Base-by-base conservation (phyloP, 2,329 filamentous ascomycete species). In the Blastomyces parvus region DNA sequence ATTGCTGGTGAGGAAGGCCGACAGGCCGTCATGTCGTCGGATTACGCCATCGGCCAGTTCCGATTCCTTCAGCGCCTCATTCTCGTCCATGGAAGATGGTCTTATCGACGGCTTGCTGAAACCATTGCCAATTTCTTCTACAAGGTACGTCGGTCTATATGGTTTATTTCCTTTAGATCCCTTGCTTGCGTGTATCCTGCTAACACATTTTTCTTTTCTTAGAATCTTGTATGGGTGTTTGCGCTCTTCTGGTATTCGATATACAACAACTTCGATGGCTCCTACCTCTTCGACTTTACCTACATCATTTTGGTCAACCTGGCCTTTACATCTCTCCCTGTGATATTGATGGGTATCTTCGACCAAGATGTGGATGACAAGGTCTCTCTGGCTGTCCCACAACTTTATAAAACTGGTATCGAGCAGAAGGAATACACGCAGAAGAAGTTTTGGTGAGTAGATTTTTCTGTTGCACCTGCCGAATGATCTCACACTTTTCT, bases 81-180 rank as follows among this genome's bases (percentile, higher is more conserved):
- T 38, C 83, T 97, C 25, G 91, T 97, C 4, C 92, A 97, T 73
- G 92, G 92, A 64, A 86, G 92, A 64, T 97, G 92, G 90, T 96
- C 91, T n/a, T 99, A 99, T 78, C 86, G 93, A 61, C 86, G 94
- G 70, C 80, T 99, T 74, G 91, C 88, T 38, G 94, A 99, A 79
- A 90, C 88, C 57, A 97, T 95, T 71, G 91, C 91, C 75, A 99
- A 99, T 76, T 99, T 99, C 83, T 99, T 99, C 82, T 99, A 97
- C 85, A 99, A 99, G 80, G 84, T 86, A 74, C 71, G 78, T 67
- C 48, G 1, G 42, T 56, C 59, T 33, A 27, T 55, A 27, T 27
- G 13, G 53, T 22, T 30, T 60, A 11, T 44, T 42, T 50, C 22
- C 40, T 61, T 9, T 46, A 14, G 25, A 57, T 53, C 22, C 11